Percentiles rank a stretch among this genome's conserved stretches.
These are phyloP conservation scores for Fraxinus dipetala DNA, from an alignment of 305 asterid genomes.

Conservation along the genomic window DNA sequence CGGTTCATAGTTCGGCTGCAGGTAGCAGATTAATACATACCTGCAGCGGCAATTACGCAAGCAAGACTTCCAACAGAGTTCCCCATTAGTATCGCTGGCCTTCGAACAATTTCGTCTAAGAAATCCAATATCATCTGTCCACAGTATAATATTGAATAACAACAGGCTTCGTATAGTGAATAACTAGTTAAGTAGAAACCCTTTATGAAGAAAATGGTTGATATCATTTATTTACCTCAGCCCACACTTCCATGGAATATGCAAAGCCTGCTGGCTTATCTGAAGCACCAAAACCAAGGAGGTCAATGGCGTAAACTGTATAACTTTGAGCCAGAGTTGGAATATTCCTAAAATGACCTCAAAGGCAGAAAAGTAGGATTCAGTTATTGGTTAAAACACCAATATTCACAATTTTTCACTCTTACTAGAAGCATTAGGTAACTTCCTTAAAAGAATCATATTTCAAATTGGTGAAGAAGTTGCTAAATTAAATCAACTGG, in stretches of 20 bases:
- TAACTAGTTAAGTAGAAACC: constrained; percentile 8
- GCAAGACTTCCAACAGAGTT: constrained; percentile 96
- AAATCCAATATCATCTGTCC: constrained; percentile 75
- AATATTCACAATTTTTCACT: background rate
- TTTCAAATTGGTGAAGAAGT: background rate
- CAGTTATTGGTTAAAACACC: constrained; percentile 2
- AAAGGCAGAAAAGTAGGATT: constrained; percentile 9
- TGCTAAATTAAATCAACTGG: background rate
- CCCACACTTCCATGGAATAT: constrained; percentile 80
- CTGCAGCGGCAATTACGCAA: constrained; percentile 87
- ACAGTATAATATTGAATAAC: constrained; percentile 3
- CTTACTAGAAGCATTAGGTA: background rate
- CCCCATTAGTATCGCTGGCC: constrained; percentile 74
- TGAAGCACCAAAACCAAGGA: constrained; percentile 92
- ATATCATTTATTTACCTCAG: constrained; percentile 49
- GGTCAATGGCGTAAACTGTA: constrained; percentile 80
- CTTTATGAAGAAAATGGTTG: background rate
- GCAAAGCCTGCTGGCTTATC: constrained; percentile 81
- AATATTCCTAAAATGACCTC: constrained; percentile 54
- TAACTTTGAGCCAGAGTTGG: constrained; percentile 53
- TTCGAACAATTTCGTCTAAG: constrained; percentile 58
- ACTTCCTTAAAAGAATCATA: background rate
- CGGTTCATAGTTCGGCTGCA: background rate
- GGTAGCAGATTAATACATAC: constrained; percentile 28
- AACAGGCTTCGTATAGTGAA: background rate